phyloP scores from a whole-genome alignment of 208 protist species.

The Leishmania lainsoni region DNA sequence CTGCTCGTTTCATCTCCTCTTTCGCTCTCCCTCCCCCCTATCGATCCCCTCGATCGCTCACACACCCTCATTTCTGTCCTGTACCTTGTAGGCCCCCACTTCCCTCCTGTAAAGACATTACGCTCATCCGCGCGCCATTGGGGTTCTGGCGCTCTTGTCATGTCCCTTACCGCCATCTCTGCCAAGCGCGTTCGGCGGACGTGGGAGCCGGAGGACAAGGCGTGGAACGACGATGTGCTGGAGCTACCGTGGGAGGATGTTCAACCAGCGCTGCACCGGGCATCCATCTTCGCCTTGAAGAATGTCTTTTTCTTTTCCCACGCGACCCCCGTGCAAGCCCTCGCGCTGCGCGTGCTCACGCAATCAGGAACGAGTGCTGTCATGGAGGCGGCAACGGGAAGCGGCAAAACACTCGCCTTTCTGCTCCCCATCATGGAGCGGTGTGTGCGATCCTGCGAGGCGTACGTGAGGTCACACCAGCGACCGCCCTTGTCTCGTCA shows the following conservation, averaged over 20 bases:
- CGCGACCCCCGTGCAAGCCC: conserved; percentile 89
- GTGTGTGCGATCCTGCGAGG: conserved; percentile 58
- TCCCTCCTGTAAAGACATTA: not conserved
- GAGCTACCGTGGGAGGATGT: conserved; percentile 87
- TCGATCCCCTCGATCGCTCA: not conserved
- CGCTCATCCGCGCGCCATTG: not conserved
- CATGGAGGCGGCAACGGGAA: conserved; percentile 97
- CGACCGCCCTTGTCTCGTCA: conserved; percentile 66
- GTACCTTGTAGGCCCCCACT: not conserved
- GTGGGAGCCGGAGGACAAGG: conserved; percentile 84
- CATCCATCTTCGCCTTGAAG: conserved; percentile 77
- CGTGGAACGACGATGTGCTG: conserved; percentile 79
- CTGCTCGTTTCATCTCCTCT: not conserved
- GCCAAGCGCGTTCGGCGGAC: conserved; percentile 77
- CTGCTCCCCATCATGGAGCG: conserved; percentile 91
- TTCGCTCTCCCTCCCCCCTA: not conserved
- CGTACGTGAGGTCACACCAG: conserved; percentile 40
- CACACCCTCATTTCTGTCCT: not conserved
- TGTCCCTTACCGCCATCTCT: conserved; percentile 61
- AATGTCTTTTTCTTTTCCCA: conserved; percentile 93
- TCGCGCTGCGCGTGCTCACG: conserved; percentile 58
- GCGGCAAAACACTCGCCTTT: conserved; percentile 97
- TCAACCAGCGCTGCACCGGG: conserved; percentile 62
- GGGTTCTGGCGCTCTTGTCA: conserved; percentile 1
- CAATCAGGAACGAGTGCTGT: conserved; percentile 60